These are phyloP conservation scores for Corylus avellana DNA, from an alignment of 306 rosid genomes.

Conservation along the genomic window DNA sequence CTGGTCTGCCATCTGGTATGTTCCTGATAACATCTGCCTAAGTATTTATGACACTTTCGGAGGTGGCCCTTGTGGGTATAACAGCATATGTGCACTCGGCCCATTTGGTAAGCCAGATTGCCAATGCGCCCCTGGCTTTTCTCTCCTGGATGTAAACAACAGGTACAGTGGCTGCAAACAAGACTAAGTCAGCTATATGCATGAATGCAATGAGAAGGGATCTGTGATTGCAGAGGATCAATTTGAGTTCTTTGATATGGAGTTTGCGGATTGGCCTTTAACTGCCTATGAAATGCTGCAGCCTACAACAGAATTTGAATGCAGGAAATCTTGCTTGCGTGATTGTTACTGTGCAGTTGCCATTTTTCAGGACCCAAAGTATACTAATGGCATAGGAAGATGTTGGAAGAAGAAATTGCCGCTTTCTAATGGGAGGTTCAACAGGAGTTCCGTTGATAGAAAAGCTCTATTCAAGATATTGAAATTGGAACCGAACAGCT, in stretches of 20 bases:
- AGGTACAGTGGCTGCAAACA: slow-evolving; percentile 6
- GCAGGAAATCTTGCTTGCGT: neutral
- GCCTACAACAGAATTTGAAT: slow-evolving; percentile 2
- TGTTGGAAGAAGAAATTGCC: slow-evolving; percentile 8
- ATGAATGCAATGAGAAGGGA: neutral
- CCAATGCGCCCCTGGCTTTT: neutral
- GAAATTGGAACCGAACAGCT: neutral
- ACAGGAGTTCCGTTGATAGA: neutral
- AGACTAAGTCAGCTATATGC: neutral
- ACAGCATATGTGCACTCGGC: neutral
- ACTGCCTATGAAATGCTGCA: neutral
- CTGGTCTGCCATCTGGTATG: neutral
- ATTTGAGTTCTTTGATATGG: neutral
- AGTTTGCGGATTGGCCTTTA: neutral
- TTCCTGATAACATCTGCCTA: neutral
- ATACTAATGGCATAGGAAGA: neutral
- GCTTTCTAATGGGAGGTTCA: slow-evolving; percentile 2
- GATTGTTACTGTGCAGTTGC: slow-evolving; percentile 5
- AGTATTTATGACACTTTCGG: neutral
- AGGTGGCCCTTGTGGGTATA: slow-evolving; percentile 13
- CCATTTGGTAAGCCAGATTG: neutral
- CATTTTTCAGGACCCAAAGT: slow-evolving; percentile 1
- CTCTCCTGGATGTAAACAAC: neutral
- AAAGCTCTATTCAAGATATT: neutral
- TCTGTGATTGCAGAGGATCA: neutral